Conservation (phyloP, 371 early-diverging fungal species). For the Mortierella sp. region DNA sequence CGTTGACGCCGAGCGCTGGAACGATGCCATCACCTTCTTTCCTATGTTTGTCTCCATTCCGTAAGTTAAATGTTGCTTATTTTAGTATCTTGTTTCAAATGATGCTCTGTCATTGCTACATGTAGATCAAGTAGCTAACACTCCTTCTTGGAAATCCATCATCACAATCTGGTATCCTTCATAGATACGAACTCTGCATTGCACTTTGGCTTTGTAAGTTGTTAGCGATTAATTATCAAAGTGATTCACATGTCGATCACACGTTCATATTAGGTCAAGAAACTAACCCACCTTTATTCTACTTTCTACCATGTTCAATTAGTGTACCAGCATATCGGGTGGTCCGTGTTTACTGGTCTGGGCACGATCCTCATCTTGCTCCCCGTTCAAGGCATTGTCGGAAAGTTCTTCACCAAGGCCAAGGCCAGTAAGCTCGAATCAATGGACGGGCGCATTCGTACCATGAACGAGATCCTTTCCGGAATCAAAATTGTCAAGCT, state of each 20-base stretch:
- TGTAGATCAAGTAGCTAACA: neutral
- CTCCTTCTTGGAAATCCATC: neutral
- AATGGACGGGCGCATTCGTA: constrained; percentile 28
- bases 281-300: neutral
- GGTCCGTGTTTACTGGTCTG: constrained; percentile 64
- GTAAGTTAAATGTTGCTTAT: neutral
- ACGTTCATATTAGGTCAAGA: neutral
- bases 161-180: too few relatives aligned
- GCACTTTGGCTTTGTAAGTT: constrained; percentile 40
- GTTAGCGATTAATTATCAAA: neutral
- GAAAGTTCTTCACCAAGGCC: constrained; percentile 47
- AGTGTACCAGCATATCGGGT: constrained; percentile 65
- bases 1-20: constrained; percentile 73
- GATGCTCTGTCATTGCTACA: neutral
- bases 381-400: constrained; percentile 62
- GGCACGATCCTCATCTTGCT: constrained; percentile 58
- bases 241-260: neutral
- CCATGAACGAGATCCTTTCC: constrained; percentile 52
- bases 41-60: constrained; percentile 44
- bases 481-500: constrained; percentile 64
- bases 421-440: constrained; percentile 27
- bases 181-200: constrained; percentile 59
- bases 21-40: constrained; percentile 46
- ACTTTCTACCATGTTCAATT: neutral
- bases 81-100: neutral